Percentiles rank a stretch among this genome's conserved stretches.
phyloP scores from a whole-genome alignment of 2,329 filamentous ascomycete species.

The Aspergillus quadrilineatus region DNA sequence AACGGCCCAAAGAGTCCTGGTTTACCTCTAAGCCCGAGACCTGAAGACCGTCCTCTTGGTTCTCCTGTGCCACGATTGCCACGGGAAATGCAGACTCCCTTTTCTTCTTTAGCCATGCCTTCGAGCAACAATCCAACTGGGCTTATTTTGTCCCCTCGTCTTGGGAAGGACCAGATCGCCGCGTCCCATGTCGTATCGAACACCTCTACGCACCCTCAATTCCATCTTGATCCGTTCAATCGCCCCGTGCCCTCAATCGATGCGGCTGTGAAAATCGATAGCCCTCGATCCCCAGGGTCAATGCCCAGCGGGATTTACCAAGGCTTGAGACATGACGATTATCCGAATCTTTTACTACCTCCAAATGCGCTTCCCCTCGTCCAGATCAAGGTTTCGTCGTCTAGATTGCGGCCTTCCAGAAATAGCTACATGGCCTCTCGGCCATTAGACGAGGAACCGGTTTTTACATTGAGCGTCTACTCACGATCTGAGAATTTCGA shows the following conservation, averaged over 20 bases:
- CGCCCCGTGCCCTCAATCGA: constrained; percentile 39
- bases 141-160: constrained; percentile 67
- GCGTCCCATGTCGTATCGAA: constrained; percentile 34
- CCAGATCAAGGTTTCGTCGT: constrained; percentile 83
- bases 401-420: constrained; percentile 87
- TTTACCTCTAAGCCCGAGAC: constrained; percentile 62
- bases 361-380: constrained; percentile 87
- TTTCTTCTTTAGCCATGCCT: constrained; percentile 68
- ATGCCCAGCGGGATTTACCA: constrained; percentile 61
- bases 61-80: constrained; percentile 60
- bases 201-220: constrained; percentile 31
- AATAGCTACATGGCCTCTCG: constrained; percentile 79
- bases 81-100: constrained; percentile 47
- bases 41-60: constrained; percentile 58
- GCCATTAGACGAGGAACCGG: constrained; percentile 83
- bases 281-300: constrained; percentile 28
- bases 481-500: constrained; percentile 65
- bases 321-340: constrained; percentile 80
- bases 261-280: constrained; percentile 35
- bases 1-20: constrained; percentile 61
- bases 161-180: constrained; percentile 71
- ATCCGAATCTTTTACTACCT: constrained; percentile 78
- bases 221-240: constrained; percentile 17
- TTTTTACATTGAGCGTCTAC: constrained; percentile 86
- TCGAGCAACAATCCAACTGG: constrained; percentile 54